Evolutionary conservation across 169 alveolate species (phyloP).

Genomic region (Plasmodium cynomolgi): DNA sequence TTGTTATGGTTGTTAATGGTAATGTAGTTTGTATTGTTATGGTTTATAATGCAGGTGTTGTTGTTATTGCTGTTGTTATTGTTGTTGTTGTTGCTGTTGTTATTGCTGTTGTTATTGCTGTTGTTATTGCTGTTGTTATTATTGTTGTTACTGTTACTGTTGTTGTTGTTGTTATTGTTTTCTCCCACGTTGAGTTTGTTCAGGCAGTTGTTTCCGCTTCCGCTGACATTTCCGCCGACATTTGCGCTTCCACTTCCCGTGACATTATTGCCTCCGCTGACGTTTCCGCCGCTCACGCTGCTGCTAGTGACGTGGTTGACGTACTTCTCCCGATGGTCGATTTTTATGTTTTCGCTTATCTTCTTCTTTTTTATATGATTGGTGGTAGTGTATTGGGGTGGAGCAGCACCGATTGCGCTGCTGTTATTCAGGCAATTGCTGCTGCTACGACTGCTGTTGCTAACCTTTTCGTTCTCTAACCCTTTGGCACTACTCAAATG

Average conservation of each 20-base stretch:
- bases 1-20: conserved; percentile 24
- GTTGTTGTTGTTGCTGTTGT: neutral
- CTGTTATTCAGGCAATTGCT: neutral
- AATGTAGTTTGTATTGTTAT: conserved; percentile 21
- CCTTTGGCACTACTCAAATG: neutral
- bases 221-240: neutral
- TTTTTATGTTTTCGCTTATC: neutral
- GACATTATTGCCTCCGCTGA: neutral
- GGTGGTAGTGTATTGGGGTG: neutral
- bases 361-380: neutral
- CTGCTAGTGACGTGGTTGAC: neutral
- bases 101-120: neutral
- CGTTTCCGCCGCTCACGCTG: neutral
- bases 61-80: neutral
- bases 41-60: conserved; percentile 17
- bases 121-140: neutral
- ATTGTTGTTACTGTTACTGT: neutral
- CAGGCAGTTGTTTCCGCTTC: neutral
- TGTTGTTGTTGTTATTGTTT: neutral
- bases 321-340: neutral
- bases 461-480: neutral
- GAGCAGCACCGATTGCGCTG: neutral
- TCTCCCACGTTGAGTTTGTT: neutral
- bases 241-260: neutral
- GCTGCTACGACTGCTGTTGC: conserved; percentile 18